Base-by-base conservation (phyloP, 495 filamentous ascomycete species). In the Physcia stellaris region DNA sequence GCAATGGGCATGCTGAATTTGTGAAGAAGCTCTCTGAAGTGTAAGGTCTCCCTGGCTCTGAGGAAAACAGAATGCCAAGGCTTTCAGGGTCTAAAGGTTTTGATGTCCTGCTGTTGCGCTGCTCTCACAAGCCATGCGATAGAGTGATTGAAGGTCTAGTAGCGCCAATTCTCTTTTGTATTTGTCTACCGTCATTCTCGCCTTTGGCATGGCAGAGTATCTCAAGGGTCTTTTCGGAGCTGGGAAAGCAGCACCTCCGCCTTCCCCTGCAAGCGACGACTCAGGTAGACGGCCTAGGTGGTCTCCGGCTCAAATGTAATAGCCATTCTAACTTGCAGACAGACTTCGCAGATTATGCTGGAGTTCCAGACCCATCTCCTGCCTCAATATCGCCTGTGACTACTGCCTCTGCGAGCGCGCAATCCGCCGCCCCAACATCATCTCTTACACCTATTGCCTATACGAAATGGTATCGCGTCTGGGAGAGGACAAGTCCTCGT, bases 391-490 rank as follows among this genome's bases (percentile, higher is more conserved):
- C 61, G 20, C 47, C 60, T 6, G 31, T 52, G 30, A 47, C 53
- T 11, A 45, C 57, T 19, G 43, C 59, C n/a, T 42, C 58, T 21
- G 53, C 54, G 21, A 53, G 58, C 39, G 54, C 59, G 32, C 66
- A 62, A 33, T 59, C 64, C 21, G 55, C 63, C 37, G 62, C 66
- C 24, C 60, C 70, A 36, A 69, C 66, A 37, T 49, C 56, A 24
- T 57, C 56, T 26, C 42, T 47, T 6, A 51, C 51, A 7, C 48
- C 41, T 38, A 63, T 62, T 19, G 75, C 83, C 10, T 93, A 81
- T 57, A 94, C 90, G 30, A 84, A 83, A 64, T 96, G 90, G 90
- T 98, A 96, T 63, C 83, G 85, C 24, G 66, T 98, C 21, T 90
- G 88, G 72, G 87, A 98, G 71, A 83, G 90, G 47, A 70, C 82